Conservation (phyloP, 768 basidiomycete genomes). For the Kwoniella sp. region DNA sequence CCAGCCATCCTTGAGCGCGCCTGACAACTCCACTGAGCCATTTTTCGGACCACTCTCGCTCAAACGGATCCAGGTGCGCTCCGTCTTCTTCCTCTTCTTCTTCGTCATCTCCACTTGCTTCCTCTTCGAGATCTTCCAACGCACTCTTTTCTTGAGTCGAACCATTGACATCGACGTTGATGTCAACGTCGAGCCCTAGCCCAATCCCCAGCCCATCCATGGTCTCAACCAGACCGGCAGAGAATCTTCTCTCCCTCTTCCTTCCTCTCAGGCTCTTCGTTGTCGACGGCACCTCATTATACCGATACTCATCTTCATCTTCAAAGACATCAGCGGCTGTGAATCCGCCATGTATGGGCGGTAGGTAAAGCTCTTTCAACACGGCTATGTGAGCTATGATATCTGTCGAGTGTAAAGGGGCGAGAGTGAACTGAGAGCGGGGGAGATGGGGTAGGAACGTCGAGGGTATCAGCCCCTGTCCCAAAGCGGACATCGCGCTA, state of each 20-base stretch:
- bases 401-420: slow-evolving; percentile 27
- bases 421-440: slow-evolving; percentile 39
- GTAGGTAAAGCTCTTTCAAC: slow-evolving; percentile 44
- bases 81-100: slow-evolving; percentile 16
- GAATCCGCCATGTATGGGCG: slow-evolving; percentile 50
- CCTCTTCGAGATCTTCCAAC: slow-evolving; percentile 3
- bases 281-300: neutral
- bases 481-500: neutral
- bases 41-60: slow-evolving; percentile 54
- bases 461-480: slow-evolving; percentile 35
- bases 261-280: slow-evolving; percentile 1
- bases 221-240: slow-evolving; percentile 27
- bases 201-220: slow-evolving; percentile 38
- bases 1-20: slow-evolving; percentile 47
- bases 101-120: slow-evolving; percentile 13
- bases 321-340: slow-evolving; percentile 17
- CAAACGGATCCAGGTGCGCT: slow-evolving; percentile 49
- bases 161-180: neutral
- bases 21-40: slow-evolving; percentile 52
- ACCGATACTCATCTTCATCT: slow-evolving; percentile 19
- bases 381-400: slow-evolving; percentile 41
- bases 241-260: slow-evolving; percentile 25
- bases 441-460: slow-evolving; percentile 51
- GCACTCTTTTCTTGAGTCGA: neutral
- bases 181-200: slow-evolving; percentile 12